Base-by-base conservation (phyloP, 2,329 filamentous ascomycete genomes). In the Aureobasidium sp. region DNA sequence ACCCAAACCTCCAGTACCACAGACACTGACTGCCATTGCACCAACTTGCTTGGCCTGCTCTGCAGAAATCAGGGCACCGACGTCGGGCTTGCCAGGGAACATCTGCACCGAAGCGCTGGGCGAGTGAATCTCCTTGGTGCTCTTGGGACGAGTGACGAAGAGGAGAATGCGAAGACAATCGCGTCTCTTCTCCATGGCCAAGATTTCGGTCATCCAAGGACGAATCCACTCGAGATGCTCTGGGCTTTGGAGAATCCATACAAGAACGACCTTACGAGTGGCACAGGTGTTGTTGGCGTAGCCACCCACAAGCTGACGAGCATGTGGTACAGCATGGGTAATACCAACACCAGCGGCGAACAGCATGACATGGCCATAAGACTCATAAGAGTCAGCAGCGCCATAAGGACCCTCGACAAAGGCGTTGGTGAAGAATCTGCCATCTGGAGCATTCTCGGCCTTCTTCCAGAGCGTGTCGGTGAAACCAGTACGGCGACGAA, bases 281-380 rank as follows among this genome's bases (percentile, higher is more conserved):
- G 93, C 91, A 41, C 91, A 85, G 0, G 86, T 91, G 63, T 67
- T 87, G 84, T 90, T 76, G 78, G 80, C 79, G 79, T 84, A 69
- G 74, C 78, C 75, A 53, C 73, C 73, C 45, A 80, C 77, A 21
- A 80, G 75, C 62, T 94, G 87, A 61, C 86, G 87, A 9, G 97
- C 82, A 73, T 95, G 96, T 37, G 91, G 90, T 34, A 97, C 84
- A 72, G 96, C 91, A 73, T 97, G 93, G 0, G 93, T 96, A 75
- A 99, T 97, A 64, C 94, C 94, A 5, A 94, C 91, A 62, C 93
- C 90, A 61, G 91, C 92, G 13, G 93, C 92, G 71, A 97, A 91
- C 61, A 99, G 86, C 65, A 99, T 84, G 48, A 87, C 86, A 47
- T 95, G 94, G 41, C 94, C 93, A 74, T 97, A 97, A 8, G 92